phyloP scores from a whole-genome alignment of 192 early-diverging fungal species.

The Coemansia sp. region DNA sequence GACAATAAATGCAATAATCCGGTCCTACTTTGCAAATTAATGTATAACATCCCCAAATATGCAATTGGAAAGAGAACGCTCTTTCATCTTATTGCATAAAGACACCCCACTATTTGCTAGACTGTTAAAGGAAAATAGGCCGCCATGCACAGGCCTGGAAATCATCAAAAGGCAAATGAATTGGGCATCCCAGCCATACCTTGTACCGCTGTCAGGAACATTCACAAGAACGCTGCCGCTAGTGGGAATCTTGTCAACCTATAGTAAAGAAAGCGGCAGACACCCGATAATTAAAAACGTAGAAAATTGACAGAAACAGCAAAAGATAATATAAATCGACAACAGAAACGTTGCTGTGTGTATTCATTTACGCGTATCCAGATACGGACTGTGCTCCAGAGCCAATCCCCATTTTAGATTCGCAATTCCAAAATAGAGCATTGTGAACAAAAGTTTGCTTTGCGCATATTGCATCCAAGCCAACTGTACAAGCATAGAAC shows the following conservation, averaged over 20 bases:
- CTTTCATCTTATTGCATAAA: not conserved
- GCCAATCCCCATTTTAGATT: not conserved
- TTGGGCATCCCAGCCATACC: slow-evolving; percentile 37
- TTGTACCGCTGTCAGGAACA: slow-evolving; percentile 76
- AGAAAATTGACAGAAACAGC: not conserved
- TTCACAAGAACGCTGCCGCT: slow-evolving; percentile 65
- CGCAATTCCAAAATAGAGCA: not conserved
- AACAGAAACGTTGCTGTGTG: not conserved
- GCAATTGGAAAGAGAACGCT: not conserved
- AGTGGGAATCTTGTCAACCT: slow-evolving; percentile 84
- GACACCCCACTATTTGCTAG: not conserved
- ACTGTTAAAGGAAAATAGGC: no score
- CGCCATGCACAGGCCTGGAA: no score
- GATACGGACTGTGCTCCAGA: not conserved
- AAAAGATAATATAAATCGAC: not conserved
- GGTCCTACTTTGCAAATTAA: not conserved
- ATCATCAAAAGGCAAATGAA: not conserved
- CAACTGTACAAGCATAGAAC: not conserved
- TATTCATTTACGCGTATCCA: not conserved
- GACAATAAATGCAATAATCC: not conserved
- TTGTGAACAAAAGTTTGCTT: not conserved
- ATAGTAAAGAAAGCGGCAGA: not conserved
- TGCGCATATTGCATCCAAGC: not conserved
- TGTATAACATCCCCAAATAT: not conserved
- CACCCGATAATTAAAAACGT: not conserved